phyloP scores from a whole-genome alignment of 495 filamentous ascomycete genomes.

The Penicillium waksmanii region DNA sequence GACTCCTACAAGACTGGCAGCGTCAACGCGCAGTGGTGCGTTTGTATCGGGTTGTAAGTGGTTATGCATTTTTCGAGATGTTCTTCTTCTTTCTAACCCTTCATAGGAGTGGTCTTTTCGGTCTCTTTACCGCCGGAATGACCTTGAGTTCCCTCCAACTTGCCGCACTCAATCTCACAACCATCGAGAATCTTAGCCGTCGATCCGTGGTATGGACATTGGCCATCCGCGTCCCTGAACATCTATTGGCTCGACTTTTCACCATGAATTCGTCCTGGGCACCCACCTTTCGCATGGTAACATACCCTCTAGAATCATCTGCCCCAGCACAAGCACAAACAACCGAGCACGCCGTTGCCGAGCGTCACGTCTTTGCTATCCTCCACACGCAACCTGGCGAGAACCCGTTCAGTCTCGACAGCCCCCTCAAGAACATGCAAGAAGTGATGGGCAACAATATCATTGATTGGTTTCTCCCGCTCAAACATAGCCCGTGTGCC shows the following conservation, averaged over 20 bases:
- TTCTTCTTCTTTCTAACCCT: conserved; percentile 17
- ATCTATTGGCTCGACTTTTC: conserved; percentile 43
- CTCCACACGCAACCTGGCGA: conserved; percentile 72
- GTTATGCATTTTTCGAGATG: background rate
- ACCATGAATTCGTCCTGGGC: conserved; percentile 39
- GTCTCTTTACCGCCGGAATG: conserved; percentile 77
- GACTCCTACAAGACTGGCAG: conserved; percentile 29
- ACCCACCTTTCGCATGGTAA: conserved; percentile 50
- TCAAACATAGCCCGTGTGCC: conserved; percentile 66
- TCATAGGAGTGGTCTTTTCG: conserved; percentile 67
- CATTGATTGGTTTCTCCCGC: conserved; percentile 74
- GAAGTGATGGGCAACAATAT: conserved; percentile 73
- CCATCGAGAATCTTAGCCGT: conserved; percentile 74
- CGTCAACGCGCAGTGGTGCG: conserved; percentile 55
- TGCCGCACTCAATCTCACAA: conserved; percentile 72
- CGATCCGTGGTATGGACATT: conserved; percentile 68
- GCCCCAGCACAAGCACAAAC: conserved; percentile 21
- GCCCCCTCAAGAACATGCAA: conserved; percentile 64
- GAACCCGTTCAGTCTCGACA: conserved; percentile 78
- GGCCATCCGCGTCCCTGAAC: conserved; percentile 71
- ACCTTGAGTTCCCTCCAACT: conserved; percentile 68
- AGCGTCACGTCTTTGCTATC: conserved; percentile 72
- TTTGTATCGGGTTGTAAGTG: conserved; percentile 60
- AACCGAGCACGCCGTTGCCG: conserved; percentile 26
- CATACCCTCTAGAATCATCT: conserved; percentile 41